Evolutionary conservation across 441 rosid genomes (phyloP), one percentile per base, ranked within the genome.

Genomic region (Isatis lusitanica): DNA sequence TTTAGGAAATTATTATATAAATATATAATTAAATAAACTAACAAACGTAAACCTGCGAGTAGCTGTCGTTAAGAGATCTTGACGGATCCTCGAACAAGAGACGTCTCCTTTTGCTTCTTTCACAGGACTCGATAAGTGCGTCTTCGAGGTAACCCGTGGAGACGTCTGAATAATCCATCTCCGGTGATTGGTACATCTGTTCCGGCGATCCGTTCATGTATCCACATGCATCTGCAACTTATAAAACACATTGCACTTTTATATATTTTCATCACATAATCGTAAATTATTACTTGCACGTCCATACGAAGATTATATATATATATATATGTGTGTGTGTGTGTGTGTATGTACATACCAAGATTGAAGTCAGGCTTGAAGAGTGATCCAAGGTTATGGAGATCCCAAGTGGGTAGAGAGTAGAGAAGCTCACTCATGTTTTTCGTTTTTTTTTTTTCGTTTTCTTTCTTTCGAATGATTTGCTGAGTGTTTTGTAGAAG

Each of bases 101-200:
- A 30, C 96, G 89, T 62, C 90, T 78, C 53, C 92, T 82, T 82
- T 91, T 93, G 61, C 92, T 85, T 51, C 85, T 78, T 58, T 83
- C 89, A 11, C 75, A 81, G 40, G 83, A 88, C 76, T 88, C 91
- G 3, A 88, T 74, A 66, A 93, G 71, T 24, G 97, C 98, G 64
- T 93, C 98, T 77, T 93, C 91, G 11, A 93, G 84, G 63, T 93
- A 93, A 31, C 98, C 98, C 42, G 94, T 84, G 16, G 98, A 93
- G 18, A 84, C 79, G 72, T 85, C 90, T 52, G 83, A 77, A 30
- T 58, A 66, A 21, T 66, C 76, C 35, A 66, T 59, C 28, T 80
- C 87, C 33, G 80, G 71, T 74, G 89, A 68, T 6, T 83, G 81
- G 78, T 84, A 79, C 35, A 77, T 80, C 0, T 85, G 78, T 1